Base-by-base conservation (phyloP, 768 basidiomycete genomes). In the Macrolepiota albuminosa region DNA sequence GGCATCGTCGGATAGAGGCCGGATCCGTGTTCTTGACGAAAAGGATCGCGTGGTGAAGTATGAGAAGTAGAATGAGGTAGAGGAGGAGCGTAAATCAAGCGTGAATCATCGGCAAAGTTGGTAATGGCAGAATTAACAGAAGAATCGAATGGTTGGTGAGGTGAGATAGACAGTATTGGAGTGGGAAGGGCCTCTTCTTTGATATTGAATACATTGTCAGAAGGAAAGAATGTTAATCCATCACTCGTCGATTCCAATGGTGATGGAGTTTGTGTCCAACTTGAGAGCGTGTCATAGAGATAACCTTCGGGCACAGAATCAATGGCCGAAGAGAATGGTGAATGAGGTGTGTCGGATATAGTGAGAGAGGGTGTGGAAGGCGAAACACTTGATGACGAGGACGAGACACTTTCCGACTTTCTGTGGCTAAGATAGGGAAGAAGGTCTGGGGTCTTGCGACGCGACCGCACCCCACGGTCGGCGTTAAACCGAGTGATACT, bases 401-500 rank as follows among this genome's bases (percentile, higher is more conserved):
- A 77, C 0, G 77, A 76, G 24, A 71, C 68, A 60, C 77, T 77
- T 62, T 72, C 75, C 33, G 73, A 67, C 63, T 72, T 75, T 53
- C 70, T 72, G 59, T 67, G 69, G 34, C 69, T 33, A 42, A 66
- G 59, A 59, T 74, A 74, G 36, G 69, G 67, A 39, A 63, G 60
- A 10, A 71, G 69, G 45, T 75, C 75, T 16, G 71, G 70, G 1
- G 76, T 74, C 67, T 72, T 75, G 64, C 76, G 71, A 59, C 77
- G 67, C 47, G 72, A 69, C 6, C 78, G 73, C 40, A 68, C 54
- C 34, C 67, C 67, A 4, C 77, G 71, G 55, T 78, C 78, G 26
- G 72, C 72, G 58, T 75, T 78, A 69, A 78, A 80, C 48, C 80
- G 72, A 29, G 79, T 81, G 60, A 81, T 79, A 59, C 79, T 81